A percentile compares a stretch with the other conserved stretches of the same genome.
Evolutionary conservation across 371 early-diverging fungal genomes (phyloP).

Genomic region (Dinochytrium kinnereticum): DNA sequence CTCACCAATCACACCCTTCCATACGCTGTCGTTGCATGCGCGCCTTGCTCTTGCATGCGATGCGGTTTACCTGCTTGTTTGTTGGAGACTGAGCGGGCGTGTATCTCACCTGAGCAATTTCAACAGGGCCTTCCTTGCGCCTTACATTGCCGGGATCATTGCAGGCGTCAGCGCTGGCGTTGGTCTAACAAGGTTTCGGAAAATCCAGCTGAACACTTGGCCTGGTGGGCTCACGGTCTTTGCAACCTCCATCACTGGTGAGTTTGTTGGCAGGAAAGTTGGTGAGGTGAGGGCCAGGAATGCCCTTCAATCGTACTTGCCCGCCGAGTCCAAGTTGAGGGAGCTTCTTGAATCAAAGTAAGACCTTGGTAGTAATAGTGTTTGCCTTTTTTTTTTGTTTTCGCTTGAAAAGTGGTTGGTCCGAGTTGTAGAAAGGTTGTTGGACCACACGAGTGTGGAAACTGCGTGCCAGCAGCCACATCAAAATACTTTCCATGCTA

Average conservation of each 20-base stretch:
- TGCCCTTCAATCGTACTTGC: constrained; percentile 1
- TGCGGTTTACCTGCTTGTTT: not conserved
- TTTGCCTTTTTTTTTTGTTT: not conserved
- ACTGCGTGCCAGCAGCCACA: too few species aligned
- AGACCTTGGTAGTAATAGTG: too few species aligned
- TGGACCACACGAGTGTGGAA: too few species aligned
- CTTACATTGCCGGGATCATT: constrained; percentile 18
- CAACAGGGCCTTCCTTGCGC: constrained; percentile 14
- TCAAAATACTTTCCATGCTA: too few species aligned
- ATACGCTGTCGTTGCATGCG: not conserved
- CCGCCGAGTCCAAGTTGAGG: constrained; percentile 15
- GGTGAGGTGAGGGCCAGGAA: constrained; percentile 21
- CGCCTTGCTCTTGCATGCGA: not conserved
- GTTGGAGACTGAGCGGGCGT: not conserved
- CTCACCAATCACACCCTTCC: not conserved
- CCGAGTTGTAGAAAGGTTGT: too few species aligned
- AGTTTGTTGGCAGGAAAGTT: constrained; percentile 23
- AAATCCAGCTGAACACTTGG: not conserved
- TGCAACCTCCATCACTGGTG: constrained; percentile 8
- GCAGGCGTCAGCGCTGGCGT: constrained; percentile 16
- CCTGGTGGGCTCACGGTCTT: constrained; percentile 16
- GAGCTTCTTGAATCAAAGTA: constrained; percentile 5
- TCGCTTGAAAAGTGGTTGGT: not conserved
- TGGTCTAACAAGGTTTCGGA: not conserved
- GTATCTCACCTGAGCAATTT: not conserved